Conservation (phyloP, 2,329 filamentous ascomycete species). For the Fusarium compactum region DNA sequence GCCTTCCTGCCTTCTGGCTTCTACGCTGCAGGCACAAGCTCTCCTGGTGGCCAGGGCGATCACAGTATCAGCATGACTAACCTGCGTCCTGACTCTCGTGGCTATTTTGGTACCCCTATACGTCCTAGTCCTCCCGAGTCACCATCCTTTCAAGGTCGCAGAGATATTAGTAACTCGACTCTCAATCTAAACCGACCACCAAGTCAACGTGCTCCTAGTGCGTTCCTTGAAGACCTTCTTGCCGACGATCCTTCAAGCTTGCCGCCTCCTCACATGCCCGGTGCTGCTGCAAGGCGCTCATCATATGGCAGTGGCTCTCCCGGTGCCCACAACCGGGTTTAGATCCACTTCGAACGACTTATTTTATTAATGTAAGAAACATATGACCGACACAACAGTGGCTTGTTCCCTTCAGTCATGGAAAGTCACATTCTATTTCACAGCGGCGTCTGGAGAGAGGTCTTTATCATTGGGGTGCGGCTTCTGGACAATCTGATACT, state of each 20-base stretch:
- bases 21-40: conserved; percentile 78
- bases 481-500: conserved; percentile 37
- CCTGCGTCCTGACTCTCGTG: conserved; percentile 69
- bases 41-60: conserved; percentile 59
- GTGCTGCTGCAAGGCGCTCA: conserved; percentile 38
- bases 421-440: conserved; percentile 27
- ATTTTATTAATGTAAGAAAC: conserved; percentile 17
- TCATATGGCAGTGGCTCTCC: conserved; percentile 42
- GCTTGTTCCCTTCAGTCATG: conserved; percentile 19
- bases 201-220: conserved; percentile 82
- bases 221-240: conserved; percentile 90
- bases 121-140: conserved; percentile 72
- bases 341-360: conserved; percentile 11
- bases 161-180: conserved; percentile 72
- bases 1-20: conserved; percentile 91
- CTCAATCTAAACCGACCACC: conserved; percentile 72
- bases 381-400: conserved; percentile 24
- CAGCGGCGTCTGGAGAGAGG: conserved; percentile 42
- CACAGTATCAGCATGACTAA: conserved; percentile 72
- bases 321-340: conserved; percentile 46
- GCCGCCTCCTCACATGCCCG: conserved; percentile 58
- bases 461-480: conserved; percentile 35
- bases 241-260: conserved; percentile 74
- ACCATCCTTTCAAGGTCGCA: conserved; percentile 65
- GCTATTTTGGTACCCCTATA: conserved; percentile 57